Evolutionary conservation across 148 eudicot genomes (phyloP).

Genomic region (Camellia japonica): DNA sequence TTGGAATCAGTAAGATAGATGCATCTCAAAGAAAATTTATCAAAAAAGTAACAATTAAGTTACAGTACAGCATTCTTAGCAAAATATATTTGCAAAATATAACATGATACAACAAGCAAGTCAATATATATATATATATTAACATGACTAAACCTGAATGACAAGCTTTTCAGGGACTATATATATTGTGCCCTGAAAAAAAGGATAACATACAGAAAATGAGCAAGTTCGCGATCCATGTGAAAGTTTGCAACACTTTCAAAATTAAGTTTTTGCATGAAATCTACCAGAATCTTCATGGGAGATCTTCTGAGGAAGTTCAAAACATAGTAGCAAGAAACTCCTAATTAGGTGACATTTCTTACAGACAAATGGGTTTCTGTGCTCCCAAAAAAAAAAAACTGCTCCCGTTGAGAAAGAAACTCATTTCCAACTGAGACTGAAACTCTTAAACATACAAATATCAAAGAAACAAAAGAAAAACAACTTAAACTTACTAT

Average conservation of each 20-base stretch:
- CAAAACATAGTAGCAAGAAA: not conserved
- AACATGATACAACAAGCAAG: not conserved
- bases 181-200: not conserved
- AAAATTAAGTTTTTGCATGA: not conserved
- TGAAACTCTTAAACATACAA: too few relatives aligned
- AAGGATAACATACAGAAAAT: not conserved
- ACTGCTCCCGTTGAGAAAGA: not conserved
- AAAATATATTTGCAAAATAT: not conserved
- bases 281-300: not conserved
- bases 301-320: not conserved
- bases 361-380: too few relatives aligned
- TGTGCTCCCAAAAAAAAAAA: not conserved
- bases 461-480: too few relatives aligned
- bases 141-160: too few relatives aligned
- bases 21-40: constrained; percentile 7
- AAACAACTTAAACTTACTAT: too few relatives aligned
- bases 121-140: not conserved
- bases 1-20: not conserved
- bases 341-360: too few relatives aligned
- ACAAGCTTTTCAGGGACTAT: too few relatives aligned
- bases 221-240: not conserved
- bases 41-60: not conserved
- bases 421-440: too few relatives aligned
- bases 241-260: not conserved
- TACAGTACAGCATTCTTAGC: not conserved